These are phyloP conservation scores for Saccharomycopsis fodiens DNA, from an alignment of 805 yeast species.

Conservation along the genomic window DNA sequence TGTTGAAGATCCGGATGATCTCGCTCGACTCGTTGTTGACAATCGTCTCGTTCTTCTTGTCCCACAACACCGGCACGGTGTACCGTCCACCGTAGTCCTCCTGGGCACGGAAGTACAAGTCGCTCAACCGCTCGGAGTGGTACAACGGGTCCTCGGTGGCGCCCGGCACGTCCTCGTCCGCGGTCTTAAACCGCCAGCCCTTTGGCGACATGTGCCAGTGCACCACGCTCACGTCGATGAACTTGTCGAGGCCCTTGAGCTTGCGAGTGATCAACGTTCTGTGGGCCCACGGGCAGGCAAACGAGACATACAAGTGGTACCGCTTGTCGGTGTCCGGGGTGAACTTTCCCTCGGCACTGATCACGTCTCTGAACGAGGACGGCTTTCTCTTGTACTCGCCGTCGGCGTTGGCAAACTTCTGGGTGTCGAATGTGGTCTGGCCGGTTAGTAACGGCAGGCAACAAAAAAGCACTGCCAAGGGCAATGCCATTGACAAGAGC, in stretches of 20 bases:
- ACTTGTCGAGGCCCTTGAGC: constrained; percentile 61
- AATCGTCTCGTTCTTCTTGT: constrained; percentile 69
- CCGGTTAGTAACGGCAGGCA: neutral
- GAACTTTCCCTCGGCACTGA: constrained; percentile 54
- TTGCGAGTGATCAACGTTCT: constrained; percentile 67
- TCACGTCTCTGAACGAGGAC: constrained; percentile 52
- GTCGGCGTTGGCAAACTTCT: constrained; percentile 41
- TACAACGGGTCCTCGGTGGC: constrained; percentile 53
- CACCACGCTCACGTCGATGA: constrained; percentile 59
- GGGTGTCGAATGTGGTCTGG: constrained; percentile 32
- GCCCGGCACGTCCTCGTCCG: constrained; percentile 36
- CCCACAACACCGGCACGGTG: constrained; percentile 94
- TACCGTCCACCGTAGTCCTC: constrained; percentile 74
- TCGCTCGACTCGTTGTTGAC: constrained; percentile 91
- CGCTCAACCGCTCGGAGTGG: constrained; percentile 51
- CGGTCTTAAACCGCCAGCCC: constrained; percentile 80
- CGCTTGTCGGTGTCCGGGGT: constrained; percentile 64
- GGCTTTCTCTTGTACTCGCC: constrained; percentile 51
- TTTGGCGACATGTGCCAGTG: constrained; percentile 84
- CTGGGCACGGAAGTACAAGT: constrained; percentile 68
- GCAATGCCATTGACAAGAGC: no score
- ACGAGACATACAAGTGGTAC: constrained; percentile 80
- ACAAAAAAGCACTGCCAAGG: no score
- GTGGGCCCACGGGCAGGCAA: constrained; percentile 96
- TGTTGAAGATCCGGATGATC: constrained; percentile 75